Base-by-base conservation (phyloP, 257 asterid species). In the Mentha longifolia region DNA sequence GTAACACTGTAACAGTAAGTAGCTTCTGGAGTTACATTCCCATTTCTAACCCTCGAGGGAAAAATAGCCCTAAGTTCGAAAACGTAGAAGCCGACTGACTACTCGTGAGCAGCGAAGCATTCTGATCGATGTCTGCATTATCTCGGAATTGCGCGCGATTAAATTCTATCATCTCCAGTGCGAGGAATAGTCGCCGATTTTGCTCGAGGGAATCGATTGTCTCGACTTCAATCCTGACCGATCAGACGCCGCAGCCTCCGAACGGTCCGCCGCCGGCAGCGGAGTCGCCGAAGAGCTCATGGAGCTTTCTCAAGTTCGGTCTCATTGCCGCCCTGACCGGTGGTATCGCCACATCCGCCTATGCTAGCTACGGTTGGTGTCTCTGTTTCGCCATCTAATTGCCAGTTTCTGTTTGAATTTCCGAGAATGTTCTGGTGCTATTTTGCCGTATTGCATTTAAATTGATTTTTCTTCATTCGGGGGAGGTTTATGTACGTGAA, bases 351-450 rank as follows among this genome's bases (percentile, higher is more conserved):
- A 72, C 94, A 17, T 84, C 89, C 58, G 90, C 85, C 67, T 86
- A 86, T 72, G 97, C 95, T 45, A 73, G 95, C 25, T 86, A 88
- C 35, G 98, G 69, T 64, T 45, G 15, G 96, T 92, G 70, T 33
- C 82, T 77, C 28, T 75, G 65, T 25, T 51, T 66, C 33, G 47
- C n/a, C 59, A 28, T 57, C 46, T 51, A 9, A 33, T 39, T 68
- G 71, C 28, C 47, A 20, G 30, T 47, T 51, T 52, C 33, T n/a
- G 65, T 35, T 15, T 43, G 12, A 39, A 57, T 7, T 31, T 56
- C 20, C 10, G 61, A 37, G 8, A 49, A 37, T 56, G 30, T 4
- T 56, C 30, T 58, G 7, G 17, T 49, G 9, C n/a, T 15, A 3
- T 15, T 65, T 7, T 15, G 8, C 2, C 20, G 63, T 51, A 43